A percentile compares a stretch with the other conserved stretches of the same genome.
phyloP scores from a whole-genome alignment of 768 basidiomycete species.

The Suillus fuscotomentosus region DNA sequence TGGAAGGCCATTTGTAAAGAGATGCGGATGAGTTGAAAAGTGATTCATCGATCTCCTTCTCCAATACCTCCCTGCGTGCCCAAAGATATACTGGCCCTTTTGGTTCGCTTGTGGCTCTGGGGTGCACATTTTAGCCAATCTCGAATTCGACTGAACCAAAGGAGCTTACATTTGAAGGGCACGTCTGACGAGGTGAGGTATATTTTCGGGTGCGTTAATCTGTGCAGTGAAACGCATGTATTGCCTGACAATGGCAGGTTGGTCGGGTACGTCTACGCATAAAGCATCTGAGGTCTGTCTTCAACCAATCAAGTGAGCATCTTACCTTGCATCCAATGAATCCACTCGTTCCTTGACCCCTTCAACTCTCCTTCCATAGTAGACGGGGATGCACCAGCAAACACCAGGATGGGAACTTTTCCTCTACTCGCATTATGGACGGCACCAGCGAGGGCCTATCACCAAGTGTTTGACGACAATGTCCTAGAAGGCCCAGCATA shows the following conservation, averaged over 20 bases:
- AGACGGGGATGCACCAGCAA: slow-evolving; percentile 69
- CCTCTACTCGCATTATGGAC: slow-evolving; percentile 69
- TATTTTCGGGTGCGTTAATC: slow-evolving; percentile 52
- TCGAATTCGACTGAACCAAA: background rate
- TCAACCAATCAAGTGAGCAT: background rate
- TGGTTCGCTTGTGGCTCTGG: slow-evolving; percentile 66
- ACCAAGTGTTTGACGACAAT: background rate
- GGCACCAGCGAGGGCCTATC: slow-evolving; percentile 64
- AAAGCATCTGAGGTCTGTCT: background rate
- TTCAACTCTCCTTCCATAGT: slow-evolving; percentile 53
- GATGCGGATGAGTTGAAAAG: slow-evolving; percentile 31
- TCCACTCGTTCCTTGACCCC: slow-evolving; percentile 71
- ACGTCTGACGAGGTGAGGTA: slow-evolving; percentile 50
- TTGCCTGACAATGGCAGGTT: slow-evolving; percentile 66
- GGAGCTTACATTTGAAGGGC: slow-evolving; percentile 59
- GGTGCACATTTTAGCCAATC: slow-evolving; percentile 2
- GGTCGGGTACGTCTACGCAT: slow-evolving; percentile 63
- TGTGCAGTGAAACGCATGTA: slow-evolving; percentile 72
- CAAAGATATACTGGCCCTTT: slow-evolving; percentile 75
- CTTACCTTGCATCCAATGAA: slow-evolving; percentile 69
- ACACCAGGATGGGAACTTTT: slow-evolving; percentile 64
- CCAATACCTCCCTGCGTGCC: slow-evolving; percentile 70
- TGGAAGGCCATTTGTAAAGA: slow-evolving; percentile 47
- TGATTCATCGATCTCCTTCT: slow-evolving; percentile 52
- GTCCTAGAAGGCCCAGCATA: background rate